phyloP scores from a whole-genome alignment of 2,329 filamentous ascomycete species.

The Paraphoma sp. region DNA sequence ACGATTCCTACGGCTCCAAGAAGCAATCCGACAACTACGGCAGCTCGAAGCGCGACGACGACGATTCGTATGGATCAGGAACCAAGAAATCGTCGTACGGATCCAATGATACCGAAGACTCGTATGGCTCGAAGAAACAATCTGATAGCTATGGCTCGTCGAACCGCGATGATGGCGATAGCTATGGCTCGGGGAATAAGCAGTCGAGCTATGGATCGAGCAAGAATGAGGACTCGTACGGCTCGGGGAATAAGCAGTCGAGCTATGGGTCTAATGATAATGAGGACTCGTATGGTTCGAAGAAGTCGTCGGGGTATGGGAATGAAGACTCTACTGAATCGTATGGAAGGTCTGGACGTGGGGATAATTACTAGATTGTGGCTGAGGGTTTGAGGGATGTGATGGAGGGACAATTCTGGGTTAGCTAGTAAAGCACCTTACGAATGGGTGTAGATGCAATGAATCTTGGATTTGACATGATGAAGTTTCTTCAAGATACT shows the following conservation, averaged over 20 bases:
- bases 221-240: background rate
- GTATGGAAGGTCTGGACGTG: background rate
- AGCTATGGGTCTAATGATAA: constrained; percentile 6
- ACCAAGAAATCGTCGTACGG: constrained; percentile 9
- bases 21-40: background rate
- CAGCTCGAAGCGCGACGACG: background rate
- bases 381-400: background rate
- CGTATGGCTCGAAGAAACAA: constrained; percentile 7
- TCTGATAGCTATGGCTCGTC: constrained; percentile 3
- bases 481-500: too few species aligned
- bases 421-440: too few species aligned
- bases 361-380: background rate
- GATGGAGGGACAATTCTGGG: too few species aligned
- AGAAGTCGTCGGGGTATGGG: constrained; percentile 15
- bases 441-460: too few species aligned
- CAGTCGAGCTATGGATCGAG: constrained; percentile 1
- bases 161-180: background rate
- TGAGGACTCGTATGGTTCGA: constrained; percentile 6
- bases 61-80: constrained; percentile 3
- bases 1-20: constrained; percentile 6
- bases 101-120: constrained; percentile 8
- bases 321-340: background rate
- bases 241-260: constrained; percentile 2
- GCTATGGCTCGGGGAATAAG: constrained; percentile 5
- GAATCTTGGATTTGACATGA: too few species aligned